Base-by-base conservation (phyloP, 1,284 basidiomycete genomes). In the Cryptococcus sp. region DNA sequence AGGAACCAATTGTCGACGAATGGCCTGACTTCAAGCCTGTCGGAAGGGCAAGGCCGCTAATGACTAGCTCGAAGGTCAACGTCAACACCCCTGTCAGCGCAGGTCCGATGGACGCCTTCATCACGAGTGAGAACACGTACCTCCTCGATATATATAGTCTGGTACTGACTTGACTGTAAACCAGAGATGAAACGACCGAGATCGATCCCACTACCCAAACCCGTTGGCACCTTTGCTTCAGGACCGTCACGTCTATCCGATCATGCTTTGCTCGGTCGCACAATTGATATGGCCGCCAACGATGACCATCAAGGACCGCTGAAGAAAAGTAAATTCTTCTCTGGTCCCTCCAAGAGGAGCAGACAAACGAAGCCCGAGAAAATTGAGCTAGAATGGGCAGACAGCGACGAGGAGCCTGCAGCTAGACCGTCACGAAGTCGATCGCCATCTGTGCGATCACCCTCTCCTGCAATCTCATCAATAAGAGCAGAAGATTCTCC, bases 1-100 rank as follows among this genome's bases (percentile, higher is more conserved):
- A 84, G 27, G 71, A 83, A 47, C 84, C 86, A 1, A 91, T 96
- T 81, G 78, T 83, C 41, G 92, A 95, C 72, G 88, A 89, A 71
- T 89, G 90, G 77, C 88, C 90, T 11, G 75, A 78, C 10, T 93
- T 62, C 58, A 41, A 64, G 44, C 72, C 74, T 25, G 44, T 39
- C 20, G 39, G 39, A n/a, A 53, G 46, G 25, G 38, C 17, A 3
- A 60, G 41, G 42, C 47, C 50, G 4, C 56, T 48, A 53, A 47
- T 27, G 15, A 57, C 64, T 7, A 67, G 62, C 31, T 54, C 59
- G 10, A 64, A 60, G 31, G 42, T 49, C n/a, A 69, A 69, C 52
- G 19, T 55, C 6, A 13, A 38, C 10, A 16, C 27, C 6, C 17
- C 51, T 40, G 51, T 59, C 16, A 45, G 50, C 2, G 52, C 54